phyloP scores from a whole-genome alignment of 768 basidiomycete species.

The Aureoboletus auriporus region DNA sequence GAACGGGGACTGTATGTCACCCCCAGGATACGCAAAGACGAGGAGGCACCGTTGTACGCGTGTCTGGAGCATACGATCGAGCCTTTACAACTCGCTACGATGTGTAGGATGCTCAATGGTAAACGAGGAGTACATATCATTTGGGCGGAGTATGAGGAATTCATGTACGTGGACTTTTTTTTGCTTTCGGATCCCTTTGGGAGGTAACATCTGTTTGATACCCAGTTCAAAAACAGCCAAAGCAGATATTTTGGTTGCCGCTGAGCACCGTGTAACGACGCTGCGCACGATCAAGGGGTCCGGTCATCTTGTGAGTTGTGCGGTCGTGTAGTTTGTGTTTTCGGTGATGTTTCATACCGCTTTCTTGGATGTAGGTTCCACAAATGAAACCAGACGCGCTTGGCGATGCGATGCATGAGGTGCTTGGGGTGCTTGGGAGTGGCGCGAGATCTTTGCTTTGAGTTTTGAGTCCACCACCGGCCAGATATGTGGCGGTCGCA shows the following conservation, averaged over 20 bases:
- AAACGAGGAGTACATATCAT: constrained; percentile 23
- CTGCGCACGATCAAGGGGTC: constrained; percentile 22
- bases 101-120: constrained; percentile 13
- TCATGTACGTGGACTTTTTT: constrained; percentile 18
- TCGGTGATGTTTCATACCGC: not conserved
- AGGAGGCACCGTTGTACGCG: constrained; percentile 24
- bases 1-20: constrained; percentile 14
- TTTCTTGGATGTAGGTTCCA: constrained; percentile 18
- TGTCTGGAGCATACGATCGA: constrained; percentile 25
- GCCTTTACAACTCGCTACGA: constrained; percentile 17
- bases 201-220: too few relatives aligned
- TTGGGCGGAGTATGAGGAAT: constrained; percentile 30
- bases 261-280: constrained; percentile 17
- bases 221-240: constrained; percentile 24
- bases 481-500: not conserved
- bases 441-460: constrained; percentile 12
- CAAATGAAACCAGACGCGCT: constrained; percentile 28
- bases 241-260: constrained; percentile 26
- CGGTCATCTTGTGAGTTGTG: constrained; percentile 26
- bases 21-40: constrained; percentile 25
- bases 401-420: constrained; percentile 23
- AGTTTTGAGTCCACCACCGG: not conserved
- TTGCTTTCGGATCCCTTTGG: not conserved
- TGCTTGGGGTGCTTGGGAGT: constrained; percentile 16
- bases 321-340: not conserved